These are phyloP conservation scores for Vachellia pachyceras DNA, from an alignment of 306 rosid genomes.

Conservation along the genomic window DNA sequence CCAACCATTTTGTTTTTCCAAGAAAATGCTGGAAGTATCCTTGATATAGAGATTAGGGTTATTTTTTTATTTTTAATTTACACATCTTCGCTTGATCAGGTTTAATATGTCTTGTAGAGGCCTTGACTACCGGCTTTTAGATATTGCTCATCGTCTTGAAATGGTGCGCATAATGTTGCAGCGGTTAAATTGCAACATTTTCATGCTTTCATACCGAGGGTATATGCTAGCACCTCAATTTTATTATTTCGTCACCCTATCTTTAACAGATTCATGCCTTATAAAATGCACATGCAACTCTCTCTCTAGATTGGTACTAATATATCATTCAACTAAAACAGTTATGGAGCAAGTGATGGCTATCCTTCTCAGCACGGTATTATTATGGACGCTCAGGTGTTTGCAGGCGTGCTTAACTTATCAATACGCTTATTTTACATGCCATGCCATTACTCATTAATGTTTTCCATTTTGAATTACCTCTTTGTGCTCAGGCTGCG, in stretches of 20 bases:
- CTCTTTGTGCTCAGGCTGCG: conserved; percentile 74
- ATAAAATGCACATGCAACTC: conserved; percentile 24
- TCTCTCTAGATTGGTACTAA: conserved; percentile 39
- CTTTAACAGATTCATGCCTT: conserved; percentile 15
- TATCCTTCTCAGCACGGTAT: conserved; percentile 97
- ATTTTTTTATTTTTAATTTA: conserved; percentile 26
- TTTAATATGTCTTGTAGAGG: conserved; percentile 40
- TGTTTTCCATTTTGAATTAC: conserved; percentile 11
- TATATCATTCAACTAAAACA: conserved; percentile 41
- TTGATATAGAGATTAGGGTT: conserved; percentile 39
- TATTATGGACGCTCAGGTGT: conserved; percentile 91
- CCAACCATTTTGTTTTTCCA: conserved; percentile 96
- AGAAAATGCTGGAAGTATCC: conserved; percentile 99
- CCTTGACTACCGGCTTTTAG: conserved; percentile 78
- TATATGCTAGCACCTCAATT: conserved; percentile 42
- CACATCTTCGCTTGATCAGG: conserved; percentile 28
- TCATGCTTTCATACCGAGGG: conserved; percentile 99
- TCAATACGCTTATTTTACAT: conserved; percentile 16
- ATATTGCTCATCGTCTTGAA: conserved; percentile 99
- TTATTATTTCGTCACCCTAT: not conserved
- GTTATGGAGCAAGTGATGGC: conserved; percentile 99
- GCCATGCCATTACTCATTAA: conserved; percentile 4
- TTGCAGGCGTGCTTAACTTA: conserved; percentile 25
- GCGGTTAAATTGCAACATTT: conserved; percentile 83
- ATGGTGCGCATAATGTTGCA: conserved; percentile 93